Conservation (phyloP, 2,329 filamentous ascomycete genomes). For the Canariomyces notabilis region DNA sequence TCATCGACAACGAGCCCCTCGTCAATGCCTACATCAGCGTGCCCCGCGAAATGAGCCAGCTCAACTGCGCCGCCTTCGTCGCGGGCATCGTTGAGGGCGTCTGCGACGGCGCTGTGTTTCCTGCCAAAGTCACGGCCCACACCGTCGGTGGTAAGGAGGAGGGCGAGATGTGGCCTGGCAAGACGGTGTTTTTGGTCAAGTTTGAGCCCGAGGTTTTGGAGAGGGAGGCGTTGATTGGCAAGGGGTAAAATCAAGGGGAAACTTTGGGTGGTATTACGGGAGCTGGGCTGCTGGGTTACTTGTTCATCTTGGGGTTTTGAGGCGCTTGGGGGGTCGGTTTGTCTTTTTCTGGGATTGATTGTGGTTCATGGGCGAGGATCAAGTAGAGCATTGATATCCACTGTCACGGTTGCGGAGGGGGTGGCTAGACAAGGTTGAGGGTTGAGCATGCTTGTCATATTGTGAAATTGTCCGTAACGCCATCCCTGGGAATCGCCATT, state of each 20-base stretch:
- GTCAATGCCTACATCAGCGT: constrained; percentile 93
- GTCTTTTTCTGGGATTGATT: not conserved
- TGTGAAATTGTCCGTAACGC: not conserved
- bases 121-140: constrained; percentile 85
- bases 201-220: constrained; percentile 90
- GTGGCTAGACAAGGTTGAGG: not conserved
- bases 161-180: constrained; percentile 88
- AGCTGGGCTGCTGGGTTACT: too few species aligned
- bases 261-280: too few species aligned
- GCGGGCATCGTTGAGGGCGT: constrained; percentile 94
- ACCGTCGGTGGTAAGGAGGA: constrained; percentile 57
- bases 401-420: not conserved
- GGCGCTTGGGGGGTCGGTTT: constrained; percentile 1
- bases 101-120: constrained; percentile 87
- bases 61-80: constrained; percentile 94
- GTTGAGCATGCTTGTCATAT: not conserved
- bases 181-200: constrained; percentile 92
- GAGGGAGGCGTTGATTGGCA: constrained; percentile 71
- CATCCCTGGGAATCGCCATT: not conserved
- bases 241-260: constrained; percentile 12
- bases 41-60: constrained; percentile 89
- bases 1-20: constrained; percentile 94
- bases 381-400: not conserved
- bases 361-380: not conserved
- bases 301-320: constrained; percentile 16